Percentiles rank a stretch among this genome's conserved stretches.
These are phyloP conservation scores for Rhodofomes roseus DNA, from an alignment of 1,284 basidiomycete genomes.

Conservation along the genomic window DNA sequence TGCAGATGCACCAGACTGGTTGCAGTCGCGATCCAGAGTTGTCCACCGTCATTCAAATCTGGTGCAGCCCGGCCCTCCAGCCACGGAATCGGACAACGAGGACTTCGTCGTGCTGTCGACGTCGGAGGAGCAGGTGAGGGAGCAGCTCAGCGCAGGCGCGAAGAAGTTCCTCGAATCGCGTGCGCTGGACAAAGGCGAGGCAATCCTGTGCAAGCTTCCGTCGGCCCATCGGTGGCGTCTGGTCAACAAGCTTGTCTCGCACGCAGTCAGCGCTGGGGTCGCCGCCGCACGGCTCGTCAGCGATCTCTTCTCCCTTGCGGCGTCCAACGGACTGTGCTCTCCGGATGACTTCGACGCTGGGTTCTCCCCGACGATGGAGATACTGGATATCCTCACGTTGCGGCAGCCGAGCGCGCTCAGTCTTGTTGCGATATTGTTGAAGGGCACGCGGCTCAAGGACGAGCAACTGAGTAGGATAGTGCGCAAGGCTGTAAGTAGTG, in stretches of 20 bases:
- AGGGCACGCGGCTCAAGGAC: conserved; percentile 54
- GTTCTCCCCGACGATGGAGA: conserved; percentile 62
- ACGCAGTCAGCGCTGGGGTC: conserved; percentile 78
- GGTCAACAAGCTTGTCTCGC: conserved; percentile 68
- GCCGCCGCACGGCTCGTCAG: conserved; percentile 78
- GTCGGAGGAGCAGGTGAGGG: conserved; percentile 57
- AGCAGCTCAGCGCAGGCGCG: conserved; percentile 77
- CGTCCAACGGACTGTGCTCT: conserved; percentile 53
- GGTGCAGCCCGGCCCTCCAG: no score
- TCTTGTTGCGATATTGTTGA: conserved; percentile 72
- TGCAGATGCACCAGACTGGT: no score
- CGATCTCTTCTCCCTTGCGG: conserved; percentile 57
- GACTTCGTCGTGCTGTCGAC: no score
- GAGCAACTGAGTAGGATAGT: conserved; percentile 31
- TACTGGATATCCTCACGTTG: conserved; percentile 82
- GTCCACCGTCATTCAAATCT: no score
- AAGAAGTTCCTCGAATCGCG: conserved; percentile 77
- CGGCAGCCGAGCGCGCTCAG: conserved; percentile 86
- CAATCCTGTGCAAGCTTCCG: conserved; percentile 75
- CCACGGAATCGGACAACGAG: no score
- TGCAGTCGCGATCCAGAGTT: no score
- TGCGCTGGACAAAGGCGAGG: conserved; percentile 82
- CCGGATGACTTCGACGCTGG: conserved; percentile 56
- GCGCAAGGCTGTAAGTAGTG: background rate
- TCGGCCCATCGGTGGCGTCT: conserved; percentile 59